phyloP scores from a whole-genome alignment of 257 asterid genomes.

The Craterostigma plantagineum region DNA sequence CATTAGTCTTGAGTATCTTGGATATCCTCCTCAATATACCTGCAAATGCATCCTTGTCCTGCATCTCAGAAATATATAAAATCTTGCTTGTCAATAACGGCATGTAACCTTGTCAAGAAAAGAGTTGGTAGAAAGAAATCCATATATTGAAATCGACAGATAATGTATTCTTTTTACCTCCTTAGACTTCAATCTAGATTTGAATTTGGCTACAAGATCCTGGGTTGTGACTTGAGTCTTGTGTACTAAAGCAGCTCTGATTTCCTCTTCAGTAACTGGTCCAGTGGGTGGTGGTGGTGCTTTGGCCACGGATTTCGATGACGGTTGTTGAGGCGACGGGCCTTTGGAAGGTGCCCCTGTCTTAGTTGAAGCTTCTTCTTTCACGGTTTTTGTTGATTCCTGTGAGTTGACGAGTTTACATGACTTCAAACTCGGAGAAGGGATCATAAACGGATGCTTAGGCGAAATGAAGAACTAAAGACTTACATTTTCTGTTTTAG shows the following conservation, averaged over 20 bases:
- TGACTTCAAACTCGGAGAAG: background rate
- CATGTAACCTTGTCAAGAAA: background rate
- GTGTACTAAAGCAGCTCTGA: constrained; percentile 55
- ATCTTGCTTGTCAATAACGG: background rate
- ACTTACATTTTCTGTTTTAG: constrained; percentile 61
- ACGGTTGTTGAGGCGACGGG: constrained; percentile 21
- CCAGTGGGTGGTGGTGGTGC: constrained; percentile 43
- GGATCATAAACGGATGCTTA: background rate
- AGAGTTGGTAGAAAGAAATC: background rate
- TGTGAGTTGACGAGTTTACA: constrained; percentile 1
- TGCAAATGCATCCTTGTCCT: constrained; percentile 89
- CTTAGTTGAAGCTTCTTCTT: constrained; percentile 27
- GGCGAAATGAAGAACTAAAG: constrained; percentile 2
- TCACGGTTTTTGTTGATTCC: constrained; percentile 55
- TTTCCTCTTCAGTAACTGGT: constrained; percentile 86
- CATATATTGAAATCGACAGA: too few species aligned
- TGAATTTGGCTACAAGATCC: constrained; percentile 84
- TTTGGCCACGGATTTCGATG: constrained; percentile 36
- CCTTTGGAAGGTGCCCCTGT: constrained; percentile 37
- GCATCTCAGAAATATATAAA: constrained; percentile 9
- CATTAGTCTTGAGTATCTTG: constrained; percentile 62
- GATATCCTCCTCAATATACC: constrained; percentile 66
- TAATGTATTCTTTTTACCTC: constrained; percentile 58
- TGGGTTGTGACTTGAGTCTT: constrained; percentile 64
- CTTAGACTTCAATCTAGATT: constrained; percentile 57